These are phyloP conservation scores for Eucalyptus polybractea DNA, from an alignment of 345 rosid genomes.

Conservation along the genomic window DNA sequence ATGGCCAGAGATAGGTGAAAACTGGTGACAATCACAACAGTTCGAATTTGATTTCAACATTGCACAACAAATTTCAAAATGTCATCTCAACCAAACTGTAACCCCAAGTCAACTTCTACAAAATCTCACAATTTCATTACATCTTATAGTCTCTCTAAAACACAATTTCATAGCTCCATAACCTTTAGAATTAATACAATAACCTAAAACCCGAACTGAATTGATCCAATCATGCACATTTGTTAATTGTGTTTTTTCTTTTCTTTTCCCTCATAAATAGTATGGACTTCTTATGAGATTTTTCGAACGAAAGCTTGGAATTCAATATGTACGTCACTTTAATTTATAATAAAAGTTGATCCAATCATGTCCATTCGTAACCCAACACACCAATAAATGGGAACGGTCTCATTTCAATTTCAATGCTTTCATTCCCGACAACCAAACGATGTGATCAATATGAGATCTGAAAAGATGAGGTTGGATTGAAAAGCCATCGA, in stretches of 20 bases:
- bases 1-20: not conserved
- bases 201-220: not conserved
- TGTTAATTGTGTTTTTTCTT: not conserved
- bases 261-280: not conserved
- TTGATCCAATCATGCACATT: not conserved
- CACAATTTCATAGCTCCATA: not conserved
- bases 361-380: not conserved
- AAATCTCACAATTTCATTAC: not conserved
- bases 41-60: not conserved
- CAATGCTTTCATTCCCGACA: not conserved
- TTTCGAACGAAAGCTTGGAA: not conserved
- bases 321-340: not conserved
- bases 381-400: not conserved
- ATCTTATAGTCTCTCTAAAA: not conserved
- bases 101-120: not conserved
- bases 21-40: accelerated
- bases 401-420: not conserved
- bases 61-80: not conserved
- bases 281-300: not conserved
- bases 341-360: not conserved
- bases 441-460: not conserved
- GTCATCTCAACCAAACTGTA: not conserved
- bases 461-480: not conserved
- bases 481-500: not conserved
- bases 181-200: not conserved